A percentile compares a stretch with the other conserved stretches of the same genome.
Evolutionary conservation across 1,284 basidiomycete genomes (phyloP).

Genomic region (Vanrija sp.): DNA sequence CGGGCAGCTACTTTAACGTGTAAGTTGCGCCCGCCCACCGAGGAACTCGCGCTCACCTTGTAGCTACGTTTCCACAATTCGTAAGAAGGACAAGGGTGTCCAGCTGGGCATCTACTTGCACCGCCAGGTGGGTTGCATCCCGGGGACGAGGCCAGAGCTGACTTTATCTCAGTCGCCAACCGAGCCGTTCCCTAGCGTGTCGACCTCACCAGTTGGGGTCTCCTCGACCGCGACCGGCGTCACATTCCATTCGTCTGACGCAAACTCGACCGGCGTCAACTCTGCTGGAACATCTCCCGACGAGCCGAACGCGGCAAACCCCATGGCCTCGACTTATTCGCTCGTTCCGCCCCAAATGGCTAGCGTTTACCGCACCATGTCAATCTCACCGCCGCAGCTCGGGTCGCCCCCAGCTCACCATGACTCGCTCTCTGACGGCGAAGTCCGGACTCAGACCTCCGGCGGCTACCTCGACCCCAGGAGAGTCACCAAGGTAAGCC

Average conservation of each 20-base stretch:
- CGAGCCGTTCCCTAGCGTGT: conserved; percentile 43
- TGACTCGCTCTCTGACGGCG: conserved; percentile 12
- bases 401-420: conserved; percentile 6
- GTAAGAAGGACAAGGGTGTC: conserved; percentile 61
- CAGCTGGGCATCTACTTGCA: conserved; percentile 90
- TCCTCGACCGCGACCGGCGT: background rate
- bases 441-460: conserved; percentile 3
- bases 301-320: background rate
- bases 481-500: conserved; percentile 41
- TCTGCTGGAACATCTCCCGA: too few species aligned
- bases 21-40: conserved; percentile 59
- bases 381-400: conserved; percentile 7
- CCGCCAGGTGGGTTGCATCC: conserved; percentile 54
- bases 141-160: background rate
- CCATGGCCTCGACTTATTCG: background rate
- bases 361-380: conserved; percentile 14
- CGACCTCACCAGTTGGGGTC: background rate
- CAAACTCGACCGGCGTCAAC: too few species aligned
- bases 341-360: background rate
- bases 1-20: conserved; percentile 43
- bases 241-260: too few species aligned
- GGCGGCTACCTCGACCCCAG: conserved; percentile 48
- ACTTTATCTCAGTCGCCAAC: conserved; percentile 50
- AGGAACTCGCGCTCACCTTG: background rate
- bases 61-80: conserved; percentile 79